Evolutionary conservation across 768 basidiomycete genomes (phyloP), one percentile per base, ranked within the genome.

Genomic region (Amanita thiersii): DNA sequence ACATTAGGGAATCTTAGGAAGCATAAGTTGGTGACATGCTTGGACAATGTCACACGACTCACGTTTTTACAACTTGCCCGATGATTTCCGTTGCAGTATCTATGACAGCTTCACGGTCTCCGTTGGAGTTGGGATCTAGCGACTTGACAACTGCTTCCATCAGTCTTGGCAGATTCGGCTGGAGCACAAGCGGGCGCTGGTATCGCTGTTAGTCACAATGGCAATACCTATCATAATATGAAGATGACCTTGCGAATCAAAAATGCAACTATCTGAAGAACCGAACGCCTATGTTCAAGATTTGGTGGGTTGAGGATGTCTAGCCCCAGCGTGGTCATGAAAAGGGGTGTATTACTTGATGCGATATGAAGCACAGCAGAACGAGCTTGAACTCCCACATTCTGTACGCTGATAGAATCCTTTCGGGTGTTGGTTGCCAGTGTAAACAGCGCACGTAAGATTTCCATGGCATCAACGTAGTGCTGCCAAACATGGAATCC

Each of bases 141-240:
- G 91, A 96, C 56, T 92, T 93, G 12, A 98, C 92, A 1, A 98
- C 91, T 1, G 93, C 91, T 56, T 98, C 96, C 60, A 91, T 83
- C 33, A 97, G 65, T 30, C 81, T 75, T 0, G 93, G 85, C 19
- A 98, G 65, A 50, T 83, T 86, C 2, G 86, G 77, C 50, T 89
- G 84, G 31, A 98, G 65, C 5, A 94, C 79, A 19, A 86, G 65
- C 1, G 93, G 92, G 52, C 86, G 81, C 86, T 91, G 51, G 12
- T 21, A 37, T 26, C 9, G 3, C 31, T 33, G 31, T 24, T 39
- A 26, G 11, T 42, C 26, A 35, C 29, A 23, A 39, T 20, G n/a
- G 4, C 3, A 30, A 15, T 9, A 17, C 29, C 29, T 20, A 24
- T 31, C 20, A 8, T 15, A 23, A 23, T 20, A 15, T 18, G 18